These are phyloP conservation scores for Boletus mariae DNA, from an alignment of 1,284 basidiomycete genomes.

Conservation along the genomic window DNA sequence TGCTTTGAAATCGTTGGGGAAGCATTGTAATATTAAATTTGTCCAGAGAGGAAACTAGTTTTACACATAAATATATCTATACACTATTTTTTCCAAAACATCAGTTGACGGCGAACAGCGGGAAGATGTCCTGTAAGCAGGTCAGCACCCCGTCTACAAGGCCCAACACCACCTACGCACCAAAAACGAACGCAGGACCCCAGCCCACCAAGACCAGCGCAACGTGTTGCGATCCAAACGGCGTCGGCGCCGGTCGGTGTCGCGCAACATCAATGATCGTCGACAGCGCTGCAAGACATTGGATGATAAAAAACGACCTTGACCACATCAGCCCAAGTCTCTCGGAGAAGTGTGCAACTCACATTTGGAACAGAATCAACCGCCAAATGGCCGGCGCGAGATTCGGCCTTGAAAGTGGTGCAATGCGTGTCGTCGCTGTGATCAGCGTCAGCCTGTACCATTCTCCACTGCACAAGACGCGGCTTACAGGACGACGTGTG, in stretches of 20 bases:
- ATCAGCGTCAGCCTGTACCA: background rate
- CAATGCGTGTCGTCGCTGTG: conserved; percentile 1
- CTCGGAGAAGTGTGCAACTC: background rate
- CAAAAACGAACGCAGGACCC: conserved; percentile 30
- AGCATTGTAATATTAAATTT: background rate
- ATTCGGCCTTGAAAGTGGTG: conserved; percentile 6
- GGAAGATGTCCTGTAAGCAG: conserved; percentile 20
- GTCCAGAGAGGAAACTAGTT: background rate
- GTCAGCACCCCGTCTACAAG: background rate
- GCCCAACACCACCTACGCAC: conserved; percentile 1
- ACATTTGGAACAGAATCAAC: conserved; percentile 32
- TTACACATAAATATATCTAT: background rate
- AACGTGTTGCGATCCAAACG: conserved; percentile 32
- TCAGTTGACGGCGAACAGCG: conserved; percentile 20
- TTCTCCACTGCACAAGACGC: background rate
- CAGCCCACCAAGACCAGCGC: conserved; percentile 30
- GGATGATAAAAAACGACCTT: conserved; percentile 24
- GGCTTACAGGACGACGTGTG: conserved; percentile 12
- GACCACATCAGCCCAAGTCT: background rate
- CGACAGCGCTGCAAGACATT: conserved; percentile 29
- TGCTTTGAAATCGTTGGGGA: conserved; percentile 21
- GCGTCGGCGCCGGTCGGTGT: conserved; percentile 20
- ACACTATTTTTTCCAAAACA: conserved; percentile 24
- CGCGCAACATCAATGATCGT: conserved; percentile 29
- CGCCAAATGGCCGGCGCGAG: conserved; percentile 31